Evolutionary conservation across 2,329 filamentous ascomycete species (phyloP).

Genomic region (Drechslerella stenobrocha): DNA sequence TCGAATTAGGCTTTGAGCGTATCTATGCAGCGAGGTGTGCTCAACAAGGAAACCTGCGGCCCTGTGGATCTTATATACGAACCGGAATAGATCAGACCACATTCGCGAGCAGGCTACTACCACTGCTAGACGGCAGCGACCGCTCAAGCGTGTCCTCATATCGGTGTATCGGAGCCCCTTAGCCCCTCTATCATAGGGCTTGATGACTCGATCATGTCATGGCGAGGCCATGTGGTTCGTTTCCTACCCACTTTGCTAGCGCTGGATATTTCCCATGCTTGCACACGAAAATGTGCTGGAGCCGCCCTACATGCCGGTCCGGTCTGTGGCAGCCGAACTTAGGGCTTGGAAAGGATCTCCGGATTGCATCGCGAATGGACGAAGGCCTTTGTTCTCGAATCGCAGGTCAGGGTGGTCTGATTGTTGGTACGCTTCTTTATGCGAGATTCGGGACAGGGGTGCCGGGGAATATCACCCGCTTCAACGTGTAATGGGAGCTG

Average conservation of each 20-base stretch:
- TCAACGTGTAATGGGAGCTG: neutral
- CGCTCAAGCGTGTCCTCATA: neutral
- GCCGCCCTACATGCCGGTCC: neutral
- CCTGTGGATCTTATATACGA: constrained; percentile 44
- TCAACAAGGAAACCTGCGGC: constrained; percentile 29
- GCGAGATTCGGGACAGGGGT: constrained; percentile 44
- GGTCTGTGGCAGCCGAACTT: too few species aligned
- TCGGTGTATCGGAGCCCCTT: neutral
- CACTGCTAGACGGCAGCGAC: constrained; percentile 7
- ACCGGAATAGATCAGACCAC: constrained; percentile 43
- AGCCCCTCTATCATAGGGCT: constrained; percentile 27
- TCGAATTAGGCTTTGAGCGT: constrained; percentile 46
- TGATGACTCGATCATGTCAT: constrained; percentile 45
- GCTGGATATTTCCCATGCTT: constrained; percentile 1
- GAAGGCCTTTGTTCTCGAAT: constrained; percentile 8
- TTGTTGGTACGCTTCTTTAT: constrained; percentile 8
- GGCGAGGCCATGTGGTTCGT: constrained; percentile 38
- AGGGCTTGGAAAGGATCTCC: constrained; percentile 9
- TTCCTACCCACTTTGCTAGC: neutral
- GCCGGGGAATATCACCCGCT: neutral
- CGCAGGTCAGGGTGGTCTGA: constrained; percentile 47
- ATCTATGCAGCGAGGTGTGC: constrained; percentile 37
- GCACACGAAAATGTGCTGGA: neutral
- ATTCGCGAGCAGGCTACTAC: constrained; percentile 30
- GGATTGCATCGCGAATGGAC: constrained; percentile 26